These are phyloP conservation scores for Suzukiozyma palmioleophila DNA, from an alignment of 1,139 yeast species.

Conservation along the genomic window DNA sequence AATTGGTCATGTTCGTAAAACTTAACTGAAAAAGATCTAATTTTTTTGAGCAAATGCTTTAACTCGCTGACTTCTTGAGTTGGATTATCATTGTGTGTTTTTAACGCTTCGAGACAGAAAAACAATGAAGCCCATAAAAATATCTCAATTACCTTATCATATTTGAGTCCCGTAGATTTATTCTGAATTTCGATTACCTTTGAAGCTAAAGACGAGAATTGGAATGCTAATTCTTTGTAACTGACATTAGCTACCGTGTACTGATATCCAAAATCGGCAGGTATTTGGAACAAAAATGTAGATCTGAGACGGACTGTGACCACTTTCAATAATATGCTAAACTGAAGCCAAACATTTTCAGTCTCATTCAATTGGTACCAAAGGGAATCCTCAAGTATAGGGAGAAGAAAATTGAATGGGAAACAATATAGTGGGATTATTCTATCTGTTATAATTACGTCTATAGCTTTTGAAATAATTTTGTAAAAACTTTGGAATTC, in stretches of 20 bases:
- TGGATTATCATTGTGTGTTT: not conserved
- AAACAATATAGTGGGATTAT: slow-evolving; percentile 2
- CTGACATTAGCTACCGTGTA: not conserved
- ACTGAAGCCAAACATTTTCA: no score
- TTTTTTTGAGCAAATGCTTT: not conserved
- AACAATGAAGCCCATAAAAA: slow-evolving; percentile 1
- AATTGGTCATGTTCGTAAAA: not conserved
- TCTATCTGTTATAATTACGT: not conserved
- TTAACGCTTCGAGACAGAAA: not conserved
- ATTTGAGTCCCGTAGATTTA: not conserved
- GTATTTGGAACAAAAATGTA: slow-evolving; percentile 1
- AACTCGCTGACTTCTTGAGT: not conserved
- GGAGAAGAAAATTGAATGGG: not conserved
- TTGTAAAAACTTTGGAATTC: not conserved
- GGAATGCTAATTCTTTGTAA: not conserved
- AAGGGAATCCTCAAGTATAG: not conserved
- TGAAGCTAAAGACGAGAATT: not conserved
- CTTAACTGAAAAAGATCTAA: not conserved
- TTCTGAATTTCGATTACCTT: not conserved
- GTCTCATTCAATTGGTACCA: no score
- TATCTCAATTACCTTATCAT: not conserved
- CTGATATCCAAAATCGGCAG: slow-evolving; percentile 1
- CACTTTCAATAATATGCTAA: no score
- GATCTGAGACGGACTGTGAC: not conserved
- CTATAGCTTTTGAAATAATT: not conserved